phyloP scores from a whole-genome alignment of 2,329 filamentous ascomycete genomes.

The Ophiostoma australiae region DNA sequence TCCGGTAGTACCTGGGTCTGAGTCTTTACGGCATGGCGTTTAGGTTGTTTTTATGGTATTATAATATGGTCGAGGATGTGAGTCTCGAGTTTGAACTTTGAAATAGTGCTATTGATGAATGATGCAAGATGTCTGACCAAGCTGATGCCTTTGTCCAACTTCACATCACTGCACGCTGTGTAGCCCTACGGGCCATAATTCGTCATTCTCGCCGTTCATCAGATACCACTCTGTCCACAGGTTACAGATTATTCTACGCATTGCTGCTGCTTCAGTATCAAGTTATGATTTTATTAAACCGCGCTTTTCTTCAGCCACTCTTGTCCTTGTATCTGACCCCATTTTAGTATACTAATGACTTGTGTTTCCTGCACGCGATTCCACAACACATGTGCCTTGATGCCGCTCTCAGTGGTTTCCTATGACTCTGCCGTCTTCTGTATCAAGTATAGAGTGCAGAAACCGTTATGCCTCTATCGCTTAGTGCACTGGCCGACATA shows the following conservation, averaged over 20 bases:
- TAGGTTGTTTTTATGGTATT: neutral
- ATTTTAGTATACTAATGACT: neutral
- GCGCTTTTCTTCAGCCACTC: neutral
- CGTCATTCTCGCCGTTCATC: no score
- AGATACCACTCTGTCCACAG: neutral
- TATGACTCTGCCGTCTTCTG: no score
- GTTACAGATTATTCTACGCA: neutral
- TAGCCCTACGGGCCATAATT: neutral
- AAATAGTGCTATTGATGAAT: neutral
- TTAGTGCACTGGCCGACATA: neutral
- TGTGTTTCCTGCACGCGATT: neutral
- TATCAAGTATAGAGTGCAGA: neutral
- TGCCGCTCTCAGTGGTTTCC: neutral
- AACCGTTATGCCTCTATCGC: neutral
- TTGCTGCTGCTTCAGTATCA: neutral
- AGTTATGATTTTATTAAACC: neutral
- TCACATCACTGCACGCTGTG: neutral
- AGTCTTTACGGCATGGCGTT: constrained; percentile 16
- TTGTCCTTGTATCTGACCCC: neutral
- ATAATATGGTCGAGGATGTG: neutral
- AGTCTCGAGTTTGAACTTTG: neutral
- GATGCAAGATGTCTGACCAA: neutral
- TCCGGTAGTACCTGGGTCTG: neutral
- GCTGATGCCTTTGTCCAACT: neutral
- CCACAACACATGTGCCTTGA: neutral